phyloP scores from a whole-genome alignment of 768 basidiomycete species.

The Gloeopeniophorella convolvens region DNA sequence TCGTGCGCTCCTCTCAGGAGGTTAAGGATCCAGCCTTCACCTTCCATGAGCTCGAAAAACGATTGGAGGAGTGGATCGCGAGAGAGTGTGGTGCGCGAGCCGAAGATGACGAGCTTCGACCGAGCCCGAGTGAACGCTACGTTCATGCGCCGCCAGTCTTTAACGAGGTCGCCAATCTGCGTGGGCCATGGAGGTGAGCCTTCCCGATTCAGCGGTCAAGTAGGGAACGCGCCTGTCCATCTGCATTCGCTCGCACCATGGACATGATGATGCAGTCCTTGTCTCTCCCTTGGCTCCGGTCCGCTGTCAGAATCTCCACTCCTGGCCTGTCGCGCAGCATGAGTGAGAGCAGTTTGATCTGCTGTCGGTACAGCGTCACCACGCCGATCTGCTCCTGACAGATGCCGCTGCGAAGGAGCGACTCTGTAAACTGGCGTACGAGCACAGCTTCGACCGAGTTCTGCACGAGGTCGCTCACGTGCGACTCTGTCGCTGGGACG shows the following conservation, averaged over 20 bases:
- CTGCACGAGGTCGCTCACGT: conserved; percentile 83
- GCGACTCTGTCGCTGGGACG: conserved; percentile 72
- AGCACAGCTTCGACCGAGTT: conserved; percentile 76
- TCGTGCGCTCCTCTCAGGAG: conserved; percentile 50
- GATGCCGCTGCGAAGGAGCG: conserved; percentile 61
- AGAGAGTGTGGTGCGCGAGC: conserved; percentile 73
- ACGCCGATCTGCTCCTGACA: conserved; percentile 69
- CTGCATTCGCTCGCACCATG: conserved; percentile 83
- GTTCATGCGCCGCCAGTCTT: conserved; percentile 95
- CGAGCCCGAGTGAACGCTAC: conserved; percentile 94
- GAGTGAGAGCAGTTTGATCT: conserved; percentile 81
- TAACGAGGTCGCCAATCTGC: conserved; percentile 87
- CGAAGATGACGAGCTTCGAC: conserved; percentile 85
- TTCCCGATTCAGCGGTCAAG: background rate
- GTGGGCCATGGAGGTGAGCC: background rate
- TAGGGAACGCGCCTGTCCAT: conserved; percentile 54
- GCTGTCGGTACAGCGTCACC: conserved; percentile 91
- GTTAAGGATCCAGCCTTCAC: conserved; percentile 59
- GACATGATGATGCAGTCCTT: conserved; percentile 94
- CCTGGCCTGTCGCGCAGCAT: conserved; percentile 47
- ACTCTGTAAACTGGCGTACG: conserved; percentile 60
- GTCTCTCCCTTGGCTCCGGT: conserved; percentile 90
- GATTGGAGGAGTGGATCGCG: conserved; percentile 53
- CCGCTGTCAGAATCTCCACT: conserved; percentile 86
- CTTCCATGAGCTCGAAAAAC: conserved; percentile 76